These are phyloP conservation scores for Daldinia loculata DNA, from an alignment of 495 filamentous ascomycete genomes.

Conservation along the genomic window DNA sequence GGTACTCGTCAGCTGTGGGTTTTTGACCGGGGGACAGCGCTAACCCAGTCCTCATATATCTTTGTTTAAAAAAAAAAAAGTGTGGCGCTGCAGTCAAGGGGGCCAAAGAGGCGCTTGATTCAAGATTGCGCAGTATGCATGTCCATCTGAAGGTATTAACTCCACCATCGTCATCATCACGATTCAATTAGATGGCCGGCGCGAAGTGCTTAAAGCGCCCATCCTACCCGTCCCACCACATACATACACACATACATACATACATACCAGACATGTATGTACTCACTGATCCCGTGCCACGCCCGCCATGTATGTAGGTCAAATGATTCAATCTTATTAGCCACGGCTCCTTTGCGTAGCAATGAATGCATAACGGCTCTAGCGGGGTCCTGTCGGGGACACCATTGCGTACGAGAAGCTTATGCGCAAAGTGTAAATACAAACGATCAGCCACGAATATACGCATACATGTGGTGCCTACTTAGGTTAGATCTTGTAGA, in stretches of 20 bases:
- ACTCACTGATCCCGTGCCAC: slow-evolving; percentile 35
- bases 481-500: background rate
- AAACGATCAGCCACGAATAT: slow-evolving; percentile 21
- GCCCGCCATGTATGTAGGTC: slow-evolving; percentile 27
- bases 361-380: slow-evolving; percentile 15
- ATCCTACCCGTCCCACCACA: slow-evolving; percentile 30
- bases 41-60: slow-evolving; percentile 18
- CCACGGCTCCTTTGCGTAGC: slow-evolving; percentile 19
- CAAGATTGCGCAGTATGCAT: slow-evolving; percentile 29
- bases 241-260: slow-evolving; percentile 1
- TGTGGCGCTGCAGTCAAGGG: slow-evolving; percentile 34
- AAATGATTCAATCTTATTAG: slow-evolving; percentile 35
- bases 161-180: slow-evolving; percentile 41
- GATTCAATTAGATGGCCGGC: slow-evolving; percentile 33
- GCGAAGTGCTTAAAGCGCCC: slow-evolving; percentile 24
- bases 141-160: slow-evolving; percentile 25
- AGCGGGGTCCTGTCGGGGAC: slow-evolving; percentile 11
- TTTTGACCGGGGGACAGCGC: slow-evolving; percentile 33
- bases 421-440: slow-evolving; percentile 3
- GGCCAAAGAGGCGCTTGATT: slow-evolving; percentile 31
- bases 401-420: slow-evolving; percentile 7
- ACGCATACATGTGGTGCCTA: background rate
- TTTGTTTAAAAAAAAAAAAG: slow-evolving; percentile 18
- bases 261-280: background rate
- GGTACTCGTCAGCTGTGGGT: slow-evolving; percentile 32